Base-by-base conservation (phyloP, 495 filamentous ascomycete genomes). In the Evansstolkia leycettana region DNA sequence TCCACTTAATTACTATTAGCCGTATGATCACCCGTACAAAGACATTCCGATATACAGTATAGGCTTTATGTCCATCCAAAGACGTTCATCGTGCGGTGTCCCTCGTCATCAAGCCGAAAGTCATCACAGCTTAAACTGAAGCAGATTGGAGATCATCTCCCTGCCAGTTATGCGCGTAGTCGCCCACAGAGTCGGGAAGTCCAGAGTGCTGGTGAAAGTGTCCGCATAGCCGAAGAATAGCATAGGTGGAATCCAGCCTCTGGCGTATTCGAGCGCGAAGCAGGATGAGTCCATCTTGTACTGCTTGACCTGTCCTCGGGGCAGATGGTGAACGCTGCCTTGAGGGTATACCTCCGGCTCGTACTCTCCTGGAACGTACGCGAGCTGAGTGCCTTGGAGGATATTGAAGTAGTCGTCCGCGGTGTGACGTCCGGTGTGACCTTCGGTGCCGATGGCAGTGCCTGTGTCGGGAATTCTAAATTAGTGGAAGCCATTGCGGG, bases 331-430 rank as follows among this genome's bases (percentile, higher is more conserved):
- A 38, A 89, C 70, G 47, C 63, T 70, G 20, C 84, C 84, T 37
- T 73, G 62, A 5, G 79, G 76, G 65, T 86, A 92, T 31, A 82
- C 58, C 58, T 85, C 80, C 34, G 79, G 69, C 53, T 73, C 69
- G 64, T 73, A 84, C 42, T 65, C 47, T 37, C 82, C 82, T 8
- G 83, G 76, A 3, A 70, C 64, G 66, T 80, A 80, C 36, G 84
- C 80, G 28, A 71, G 59, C 56, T 92, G 77, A 35, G 73, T 75
- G 40, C 84, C 84, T 15, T 62, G 55, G 18, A 92, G 70, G 69
- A 92, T 90, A 66, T 86, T 75, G 72, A 92, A 92, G 72, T 87
- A 92, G 65, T 92, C 84, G 59, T 92, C 82, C 3, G 84, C 83
- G 18, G 84, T 85, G 65, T 90, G 84, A 23, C 84, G 76, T 36